Base-by-base conservation (phyloP, 1,284 basidiomycete species). In the Takashimella tepidaria region DNA sequence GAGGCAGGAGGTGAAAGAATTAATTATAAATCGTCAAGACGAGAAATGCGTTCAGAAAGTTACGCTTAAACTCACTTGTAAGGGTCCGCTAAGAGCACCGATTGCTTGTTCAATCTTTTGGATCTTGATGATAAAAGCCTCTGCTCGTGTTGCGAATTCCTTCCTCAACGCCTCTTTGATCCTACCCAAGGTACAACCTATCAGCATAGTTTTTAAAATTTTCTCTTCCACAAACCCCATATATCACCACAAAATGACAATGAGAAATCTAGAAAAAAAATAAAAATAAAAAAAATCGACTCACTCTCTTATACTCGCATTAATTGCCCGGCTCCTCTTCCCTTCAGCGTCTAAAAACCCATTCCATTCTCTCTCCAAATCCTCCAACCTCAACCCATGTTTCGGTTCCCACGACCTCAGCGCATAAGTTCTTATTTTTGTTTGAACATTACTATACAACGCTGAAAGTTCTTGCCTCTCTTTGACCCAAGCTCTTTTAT, bases 381-480 rank as follows among this genome's bases (percentile, higher is more conserved):
- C 89, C 79, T 80, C 76, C 43, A 87, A 78, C 19, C 83, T 75
- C 16, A 92, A 74, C 1, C 88, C 90, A 8, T 76, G 70, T 3
- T 84, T 83, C n/a, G 92, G 91, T 19, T 86, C 79, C 74, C 93
- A 97, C 63, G 88, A 84, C 50, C 84, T 79, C 58, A 97, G 70
- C 11, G 87, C 84, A 76, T 98, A 98, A 13, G 93, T 98, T 70
- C 83, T 84, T 58, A 98, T 78, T 74, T 98, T 97, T 1, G 92
- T 97, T 73, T 93, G 89, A 37, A 98, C 87, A 68, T 97, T 97
- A 4, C 88, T 86, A 62, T 97, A 89, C 12, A 98, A 80, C 2
- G 88, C 90, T 2, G 86, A 84, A 5, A 97, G 78, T 60, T 95
- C 92, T 68, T 92, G 89, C 64, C 88, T 84, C 74, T 98, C 93